A percentile compares a stretch with the other conserved stretches of the same genome.
Evolutionary conservation across 352 stramenopile genomes (phyloP).

Genomic region (Pythium insidiosum): DNA sequence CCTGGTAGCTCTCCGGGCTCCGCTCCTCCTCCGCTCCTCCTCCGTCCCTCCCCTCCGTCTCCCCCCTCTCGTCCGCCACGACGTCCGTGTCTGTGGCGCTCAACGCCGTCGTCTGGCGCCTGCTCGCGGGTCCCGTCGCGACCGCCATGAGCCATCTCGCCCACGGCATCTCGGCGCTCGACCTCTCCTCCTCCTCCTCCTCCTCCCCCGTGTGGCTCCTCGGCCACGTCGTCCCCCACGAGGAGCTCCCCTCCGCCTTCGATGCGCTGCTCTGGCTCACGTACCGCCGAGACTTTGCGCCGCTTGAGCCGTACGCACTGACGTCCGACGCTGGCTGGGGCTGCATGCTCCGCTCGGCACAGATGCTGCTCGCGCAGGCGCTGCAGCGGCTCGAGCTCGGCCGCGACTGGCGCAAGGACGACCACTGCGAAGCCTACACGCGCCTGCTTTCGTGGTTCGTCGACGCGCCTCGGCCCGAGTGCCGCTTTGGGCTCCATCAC

Average conservation of each 20-base stretch:
- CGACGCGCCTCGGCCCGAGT: slow-evolving; percentile 62
- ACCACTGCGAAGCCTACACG: slow-evolving; percentile 31
- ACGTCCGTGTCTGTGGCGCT: slow-evolving; percentile 4
- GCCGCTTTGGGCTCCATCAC: slow-evolving; percentile 87
- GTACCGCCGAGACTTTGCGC: slow-evolving; percentile 83
- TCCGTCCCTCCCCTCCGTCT: no score
- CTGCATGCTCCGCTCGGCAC: slow-evolving; percentile 93
- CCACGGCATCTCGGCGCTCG: slow-evolving; percentile 70
- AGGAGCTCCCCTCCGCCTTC: slow-evolving; percentile 30
- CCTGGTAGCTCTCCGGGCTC: no score
- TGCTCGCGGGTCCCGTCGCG: slow-evolving; percentile 32
- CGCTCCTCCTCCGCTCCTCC: no score
- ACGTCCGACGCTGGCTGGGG: slow-evolving; percentile 93
- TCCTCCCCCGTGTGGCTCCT: slow-evolving; percentile 46
- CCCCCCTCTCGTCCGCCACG: not conserved
- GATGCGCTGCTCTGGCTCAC: slow-evolving; percentile 85
- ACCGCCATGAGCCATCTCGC: slow-evolving; percentile 74
- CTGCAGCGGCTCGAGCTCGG: slow-evolving; percentile 76
- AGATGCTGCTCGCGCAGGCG: slow-evolving; percentile 92
- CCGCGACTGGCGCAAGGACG: slow-evolving; percentile 34
- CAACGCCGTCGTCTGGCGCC: slow-evolving; percentile 16
- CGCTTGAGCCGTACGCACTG: slow-evolving; percentile 82
- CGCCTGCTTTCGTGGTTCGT: slow-evolving; percentile 81
- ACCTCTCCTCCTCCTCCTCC: slow-evolving; percentile 27
- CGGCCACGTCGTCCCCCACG: slow-evolving; percentile 9